These are phyloP conservation scores for Epichloe gansuensis DNA, from an alignment of 2,329 filamentous ascomycete species.

Conservation along the genomic window DNA sequence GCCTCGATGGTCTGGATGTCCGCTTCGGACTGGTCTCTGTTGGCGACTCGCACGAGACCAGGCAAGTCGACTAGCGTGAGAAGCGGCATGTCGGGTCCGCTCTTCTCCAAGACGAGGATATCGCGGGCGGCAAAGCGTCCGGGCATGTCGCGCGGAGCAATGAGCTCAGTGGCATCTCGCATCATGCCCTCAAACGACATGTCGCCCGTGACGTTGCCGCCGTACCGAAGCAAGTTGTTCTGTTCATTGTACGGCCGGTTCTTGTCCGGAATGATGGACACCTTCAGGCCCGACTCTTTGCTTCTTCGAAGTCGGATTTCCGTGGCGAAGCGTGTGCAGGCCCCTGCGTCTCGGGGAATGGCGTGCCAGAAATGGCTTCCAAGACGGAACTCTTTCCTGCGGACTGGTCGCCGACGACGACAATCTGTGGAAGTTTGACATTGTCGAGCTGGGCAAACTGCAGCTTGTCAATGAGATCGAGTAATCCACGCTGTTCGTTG, in stretches of 20 bases:
- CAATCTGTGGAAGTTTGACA: constrained; percentile 46
- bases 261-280: constrained; percentile 45
- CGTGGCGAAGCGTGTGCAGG: constrained; percentile 51
- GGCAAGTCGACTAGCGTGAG: constrained; percentile 51
- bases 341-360: constrained; percentile 45
- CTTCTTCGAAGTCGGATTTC: constrained; percentile 43
- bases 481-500: constrained; percentile 41
- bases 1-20: constrained; percentile 41
- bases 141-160: constrained; percentile 36
- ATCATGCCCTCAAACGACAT: constrained; percentile 39
- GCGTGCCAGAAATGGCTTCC: constrained; percentile 50
- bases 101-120: constrained; percentile 46
- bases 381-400: constrained; percentile 53
- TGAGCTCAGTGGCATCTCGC: constrained; percentile 37
- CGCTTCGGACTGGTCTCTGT: constrained; percentile 37
- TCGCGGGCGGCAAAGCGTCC: constrained; percentile 39
- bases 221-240: constrained; percentile 33
- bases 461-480: constrained; percentile 46
- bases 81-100: constrained; percentile 45
- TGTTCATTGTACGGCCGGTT: constrained; percentile 34
- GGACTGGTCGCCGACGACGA: constrained; percentile 53
- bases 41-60: constrained; percentile 42
- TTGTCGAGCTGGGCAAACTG: constrained; percentile 40
- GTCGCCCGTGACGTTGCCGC: constrained; percentile 31
- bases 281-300: constrained; percentile 30